Percentiles rank a stretch among this genome's conserved stretches.
Evolutionary conservation across 2,329 filamentous ascomycete species (phyloP).

Genomic region (Beauveria medogensis): DNA sequence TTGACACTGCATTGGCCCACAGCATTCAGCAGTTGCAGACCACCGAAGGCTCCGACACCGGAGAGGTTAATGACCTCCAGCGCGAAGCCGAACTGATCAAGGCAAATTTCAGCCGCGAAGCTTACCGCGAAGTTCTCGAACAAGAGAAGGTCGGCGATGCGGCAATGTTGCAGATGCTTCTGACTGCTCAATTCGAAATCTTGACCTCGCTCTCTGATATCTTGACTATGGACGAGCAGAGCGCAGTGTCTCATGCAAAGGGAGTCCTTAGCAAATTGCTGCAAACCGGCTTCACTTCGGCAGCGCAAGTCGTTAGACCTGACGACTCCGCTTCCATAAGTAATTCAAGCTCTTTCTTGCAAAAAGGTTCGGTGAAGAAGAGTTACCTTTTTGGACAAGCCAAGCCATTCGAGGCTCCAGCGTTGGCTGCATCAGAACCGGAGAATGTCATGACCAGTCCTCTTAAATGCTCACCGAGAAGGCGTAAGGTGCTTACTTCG

Average conservation of each 20-base stretch:
- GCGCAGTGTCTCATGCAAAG: constrained; percentile 74
- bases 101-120: constrained; percentile 71
- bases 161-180: constrained; percentile 69
- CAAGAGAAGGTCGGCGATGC: constrained; percentile 77
- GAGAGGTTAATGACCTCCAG: constrained; percentile 62
- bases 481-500: constrained; percentile 57
- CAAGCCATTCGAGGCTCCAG: constrained; percentile 38
- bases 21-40: constrained; percentile 71
- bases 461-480: constrained; percentile 69
- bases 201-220: constrained; percentile 76
- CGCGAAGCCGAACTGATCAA: constrained; percentile 84
- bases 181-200: constrained; percentile 88
- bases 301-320: constrained; percentile 81
- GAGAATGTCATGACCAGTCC: constrained; percentile 37
- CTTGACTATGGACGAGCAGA: constrained; percentile 71
- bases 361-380: constrained; percentile 66
- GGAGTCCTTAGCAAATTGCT: constrained; percentile 70
- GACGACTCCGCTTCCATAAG: constrained; percentile 59
- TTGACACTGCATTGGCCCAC: constrained; percentile 83
- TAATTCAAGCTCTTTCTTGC: constrained; percentile 62
- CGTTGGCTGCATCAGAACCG: constrained; percentile 26
- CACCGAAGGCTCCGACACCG: constrained; percentile 35
- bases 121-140: constrained; percentile 68
- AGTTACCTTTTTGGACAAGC: constrained; percentile 26
- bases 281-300: constrained; percentile 63